These are phyloP conservation scores for Euphorbia celastroides DNA, from an alignment of 441 rosid species.

Conservation along the genomic window DNA sequence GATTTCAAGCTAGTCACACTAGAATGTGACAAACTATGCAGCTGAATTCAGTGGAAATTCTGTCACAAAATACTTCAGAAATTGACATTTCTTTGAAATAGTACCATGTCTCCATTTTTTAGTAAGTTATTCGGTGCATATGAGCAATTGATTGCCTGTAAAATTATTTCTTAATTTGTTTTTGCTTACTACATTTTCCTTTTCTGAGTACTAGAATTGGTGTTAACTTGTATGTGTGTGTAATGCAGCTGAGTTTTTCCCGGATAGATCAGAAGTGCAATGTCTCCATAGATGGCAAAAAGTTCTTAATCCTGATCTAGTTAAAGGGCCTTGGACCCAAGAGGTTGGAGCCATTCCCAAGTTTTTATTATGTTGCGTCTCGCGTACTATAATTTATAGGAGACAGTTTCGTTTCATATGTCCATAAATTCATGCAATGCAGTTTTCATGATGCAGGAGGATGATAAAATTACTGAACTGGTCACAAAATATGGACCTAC, in stretches of 20 bases:
- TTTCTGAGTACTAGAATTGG: not conserved
- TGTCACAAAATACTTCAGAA: not conserved
- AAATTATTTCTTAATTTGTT: not conserved
- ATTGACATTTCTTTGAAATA: not conserved
- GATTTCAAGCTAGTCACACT: too few relatives aligned
- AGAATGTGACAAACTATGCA: constrained; percentile 1
- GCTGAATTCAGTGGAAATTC: not conserved
- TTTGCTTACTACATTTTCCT: not conserved
- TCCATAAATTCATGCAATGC: not conserved
- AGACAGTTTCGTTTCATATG: not conserved
- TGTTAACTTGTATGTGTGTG: constrained; percentile 1
- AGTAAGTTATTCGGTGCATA: not conserved
- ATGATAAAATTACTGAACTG: constrained; percentile 73
- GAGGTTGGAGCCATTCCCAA: constrained; percentile 44
- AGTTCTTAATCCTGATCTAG: constrained; percentile 93
- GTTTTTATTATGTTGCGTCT: constrained; percentile 17
- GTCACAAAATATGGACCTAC: constrained; percentile 79
- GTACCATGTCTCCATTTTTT: not conserved
- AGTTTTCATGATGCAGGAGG: constrained; percentile 56
- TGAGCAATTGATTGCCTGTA: not conserved
- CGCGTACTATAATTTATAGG: not conserved
- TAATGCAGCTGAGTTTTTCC: constrained; percentile 76
- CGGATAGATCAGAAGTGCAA: constrained; percentile 92
- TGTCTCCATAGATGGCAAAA: constrained; percentile 99
- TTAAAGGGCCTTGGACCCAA: constrained; percentile 99